Percentiles rank a stretch among this genome's conserved stretches.
Evolutionary conservation across 345 rosid genomes (phyloP).

Genomic region (Viola odorata): DNA sequence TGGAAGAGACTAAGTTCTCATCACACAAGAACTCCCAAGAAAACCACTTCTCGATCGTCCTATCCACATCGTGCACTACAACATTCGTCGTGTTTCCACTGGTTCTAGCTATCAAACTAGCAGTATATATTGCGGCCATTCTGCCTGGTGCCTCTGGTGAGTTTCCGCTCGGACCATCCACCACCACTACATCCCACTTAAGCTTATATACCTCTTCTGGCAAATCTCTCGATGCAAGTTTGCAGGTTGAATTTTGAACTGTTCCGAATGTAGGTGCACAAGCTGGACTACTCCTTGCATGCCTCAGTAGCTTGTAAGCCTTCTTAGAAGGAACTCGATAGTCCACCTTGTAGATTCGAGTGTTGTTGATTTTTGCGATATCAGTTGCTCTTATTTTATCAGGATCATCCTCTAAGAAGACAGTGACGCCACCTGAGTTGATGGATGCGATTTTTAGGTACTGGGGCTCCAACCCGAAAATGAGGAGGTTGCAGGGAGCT

Average conservation of each 20-base stretch:
- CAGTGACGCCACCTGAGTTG: conserved; percentile 58
- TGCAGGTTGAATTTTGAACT: conserved; percentile 45
- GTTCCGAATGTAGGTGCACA: conserved; percentile 39
- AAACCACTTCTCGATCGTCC: conserved; percentile 83
- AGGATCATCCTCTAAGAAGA: conserved; percentile 63
- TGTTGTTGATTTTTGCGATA: conserved; percentile 27
- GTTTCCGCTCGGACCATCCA: conserved; percentile 73
- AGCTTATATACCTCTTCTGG: conserved; percentile 46
- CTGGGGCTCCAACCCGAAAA: conserved; percentile 56
- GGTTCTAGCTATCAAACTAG: conserved; percentile 58
- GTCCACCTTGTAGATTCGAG: conserved; percentile 48
- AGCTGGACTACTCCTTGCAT: conserved; percentile 50
- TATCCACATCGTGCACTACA: conserved; percentile 64
- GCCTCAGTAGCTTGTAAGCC: conserved; percentile 67
- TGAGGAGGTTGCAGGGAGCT: conserved; percentile 80
- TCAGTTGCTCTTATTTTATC: conserved; percentile 35
- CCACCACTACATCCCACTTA: conserved; percentile 75
- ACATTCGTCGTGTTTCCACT: conserved; percentile 55
- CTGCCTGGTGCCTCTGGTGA: conserved; percentile 68
- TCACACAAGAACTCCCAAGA: conserved; percentile 88
- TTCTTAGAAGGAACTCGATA: conserved; percentile 47
- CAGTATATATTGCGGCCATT: conserved; percentile 71
- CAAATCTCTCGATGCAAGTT: conserved; percentile 46
- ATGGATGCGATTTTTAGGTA: conserved; percentile 49
- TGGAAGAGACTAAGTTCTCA: conserved; percentile 67